phyloP scores from a whole-genome alignment of 768 basidiomycete genomes.

The Boletus sp. region DNA sequence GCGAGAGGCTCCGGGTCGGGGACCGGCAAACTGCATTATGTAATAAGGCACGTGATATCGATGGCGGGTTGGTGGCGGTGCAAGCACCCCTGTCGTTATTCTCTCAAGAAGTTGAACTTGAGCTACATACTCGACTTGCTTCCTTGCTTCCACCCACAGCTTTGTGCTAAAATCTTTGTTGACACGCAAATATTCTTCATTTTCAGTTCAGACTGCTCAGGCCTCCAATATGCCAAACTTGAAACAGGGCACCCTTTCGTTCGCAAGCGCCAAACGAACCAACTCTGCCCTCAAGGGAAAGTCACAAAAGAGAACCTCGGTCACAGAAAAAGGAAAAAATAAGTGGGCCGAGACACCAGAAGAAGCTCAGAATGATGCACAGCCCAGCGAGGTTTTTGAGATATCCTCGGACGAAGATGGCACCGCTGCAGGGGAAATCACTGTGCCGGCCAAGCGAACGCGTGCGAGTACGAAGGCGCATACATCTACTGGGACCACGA shows the following conservation, averaged over 20 bases:
- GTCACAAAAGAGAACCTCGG: conserved; percentile 7
- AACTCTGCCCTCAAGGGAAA: conserved; percentile 26
- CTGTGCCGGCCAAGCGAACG: conserved; percentile 24
- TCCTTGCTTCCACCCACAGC: background rate
- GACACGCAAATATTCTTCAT: background rate
- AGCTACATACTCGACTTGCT: background rate
- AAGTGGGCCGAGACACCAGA: background rate
- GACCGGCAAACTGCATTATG: no score
- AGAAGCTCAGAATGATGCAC: background rate
- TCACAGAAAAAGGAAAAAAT: conserved; percentile 7
- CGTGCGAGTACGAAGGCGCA: conserved; percentile 24
- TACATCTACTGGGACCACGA: conserved; percentile 3
- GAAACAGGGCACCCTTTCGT: conserved; percentile 48
- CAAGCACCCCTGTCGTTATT: conserved; percentile 19
- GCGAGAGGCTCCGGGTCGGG: no score
- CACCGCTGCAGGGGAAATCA: background rate
- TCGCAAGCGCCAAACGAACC: conserved; percentile 47
- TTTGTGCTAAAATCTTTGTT: background rate
- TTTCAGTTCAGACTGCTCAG: background rate
- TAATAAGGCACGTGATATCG: no score
- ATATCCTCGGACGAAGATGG: conserved; percentile 24
- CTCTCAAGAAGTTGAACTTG: background rate
- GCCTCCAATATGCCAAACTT: conserved; percentile 18
- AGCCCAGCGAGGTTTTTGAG: conserved; percentile 4
- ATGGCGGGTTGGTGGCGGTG: conserved; percentile 1